Conservation (phyloP, 2,329 filamentous ascomycete species). For the Ambrosiella beaveri region DNA sequence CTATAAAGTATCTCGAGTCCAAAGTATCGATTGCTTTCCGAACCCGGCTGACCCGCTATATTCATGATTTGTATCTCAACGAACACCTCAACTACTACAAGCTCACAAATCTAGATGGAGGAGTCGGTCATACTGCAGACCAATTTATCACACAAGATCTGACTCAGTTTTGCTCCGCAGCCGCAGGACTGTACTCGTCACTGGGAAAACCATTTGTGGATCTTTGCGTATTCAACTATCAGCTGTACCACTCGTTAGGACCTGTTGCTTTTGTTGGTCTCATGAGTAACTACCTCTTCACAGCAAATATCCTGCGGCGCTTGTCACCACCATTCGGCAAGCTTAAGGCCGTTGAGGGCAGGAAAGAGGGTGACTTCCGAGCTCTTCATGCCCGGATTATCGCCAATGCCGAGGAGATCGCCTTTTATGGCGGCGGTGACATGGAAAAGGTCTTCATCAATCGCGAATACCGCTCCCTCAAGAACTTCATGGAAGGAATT, state of each 20-base stretch:
- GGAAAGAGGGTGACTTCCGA: constrained; percentile 88
- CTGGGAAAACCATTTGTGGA: constrained; percentile 98
- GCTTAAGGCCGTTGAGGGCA: constrained; percentile 85
- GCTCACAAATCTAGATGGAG: constrained; percentile 78
- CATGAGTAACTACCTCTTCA: constrained; percentile 83
- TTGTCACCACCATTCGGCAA: constrained; percentile 93
- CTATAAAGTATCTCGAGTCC: constrained; percentile 96
- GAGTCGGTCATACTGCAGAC: constrained; percentile 78
- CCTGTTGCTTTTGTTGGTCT: constrained; percentile 74
- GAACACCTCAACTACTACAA: constrained; percentile 95
- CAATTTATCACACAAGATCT: constrained; percentile 97
- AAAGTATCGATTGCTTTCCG: constrained; percentile 98
- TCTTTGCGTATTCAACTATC: constrained; percentile 93
- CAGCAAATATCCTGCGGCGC: constrained; percentile 71
- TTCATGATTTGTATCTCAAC: constrained; percentile 91
- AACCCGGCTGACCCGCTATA: constrained; percentile 84
- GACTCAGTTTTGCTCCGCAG: constrained; percentile 83
- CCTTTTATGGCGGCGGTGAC: constrained; percentile 89
- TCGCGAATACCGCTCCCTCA: constrained; percentile 79
- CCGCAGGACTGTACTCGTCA: constrained; percentile 85
- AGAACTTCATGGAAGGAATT: constrained; percentile 95
- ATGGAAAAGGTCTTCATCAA: constrained; percentile 90
- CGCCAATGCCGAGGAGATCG: constrained; percentile 92
- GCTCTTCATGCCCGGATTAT: constrained; percentile 81
- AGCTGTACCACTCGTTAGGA: constrained; percentile 80